These are phyloP conservation scores for Sicyos edulis DNA, from an alignment of 306 rosid genomes.

Conservation along the genomic window DNA sequence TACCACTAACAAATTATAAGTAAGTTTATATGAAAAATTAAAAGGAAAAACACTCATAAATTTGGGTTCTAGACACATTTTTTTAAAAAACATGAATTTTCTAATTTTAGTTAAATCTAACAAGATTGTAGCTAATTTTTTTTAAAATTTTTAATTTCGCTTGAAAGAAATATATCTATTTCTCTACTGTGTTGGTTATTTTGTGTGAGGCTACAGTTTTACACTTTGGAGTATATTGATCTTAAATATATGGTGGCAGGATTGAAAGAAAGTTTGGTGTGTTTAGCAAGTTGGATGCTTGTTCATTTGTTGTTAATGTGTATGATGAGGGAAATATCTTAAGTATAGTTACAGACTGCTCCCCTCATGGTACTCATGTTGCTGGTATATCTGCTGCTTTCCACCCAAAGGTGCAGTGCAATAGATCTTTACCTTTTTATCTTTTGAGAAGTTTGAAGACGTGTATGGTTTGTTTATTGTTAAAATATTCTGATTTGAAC, in stretches of 20 bases:
- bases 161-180: not conserved
- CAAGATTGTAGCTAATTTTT: not conserved
- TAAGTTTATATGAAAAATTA: conserved; percentile 20
- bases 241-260: conserved; percentile 38
- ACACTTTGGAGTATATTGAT: not conserved
- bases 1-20: conserved; percentile 87
- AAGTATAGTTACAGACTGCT: conserved; percentile 86
- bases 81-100: not conserved
- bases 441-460: not conserved
- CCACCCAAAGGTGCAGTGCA: conserved; percentile 68
- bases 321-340: conserved; percentile 76
- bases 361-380: conserved; percentile 96
- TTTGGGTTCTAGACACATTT: not conserved
- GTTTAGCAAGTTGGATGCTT: conserved; percentile 93
- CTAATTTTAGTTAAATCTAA: not conserved
- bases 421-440: conserved; percentile 20
- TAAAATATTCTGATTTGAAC: conserved; percentile 26
- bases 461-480: not conserved
- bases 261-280: conserved; percentile 66
- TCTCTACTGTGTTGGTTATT: not conserved
- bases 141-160: no score
- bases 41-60: not conserved
- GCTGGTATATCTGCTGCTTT: conserved; percentile 92
- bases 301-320: conserved; percentile 77
- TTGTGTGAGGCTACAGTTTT: conserved; percentile 2